These are phyloP conservation scores for Fusarium oxysporum DNA, from an alignment of 2,329 filamentous ascomycete species.

Conservation along the genomic window DNA sequence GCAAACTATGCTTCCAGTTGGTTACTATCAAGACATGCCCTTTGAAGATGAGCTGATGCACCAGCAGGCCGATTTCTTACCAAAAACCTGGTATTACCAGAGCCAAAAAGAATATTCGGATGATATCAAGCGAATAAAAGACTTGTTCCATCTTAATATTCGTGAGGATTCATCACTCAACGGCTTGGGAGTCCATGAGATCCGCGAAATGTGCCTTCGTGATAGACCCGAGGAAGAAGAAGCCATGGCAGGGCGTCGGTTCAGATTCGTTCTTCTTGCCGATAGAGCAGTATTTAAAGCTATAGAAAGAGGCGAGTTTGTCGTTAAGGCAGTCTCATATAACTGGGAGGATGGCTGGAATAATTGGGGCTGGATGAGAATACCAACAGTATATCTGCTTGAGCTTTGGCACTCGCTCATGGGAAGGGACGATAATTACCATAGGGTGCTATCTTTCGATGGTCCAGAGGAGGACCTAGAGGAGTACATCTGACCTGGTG, in stretches of 20 bases:
- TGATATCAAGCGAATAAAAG: background rate
- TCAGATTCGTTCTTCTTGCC: background rate
- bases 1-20: background rate
- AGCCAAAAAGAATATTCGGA: background rate
- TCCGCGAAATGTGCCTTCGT: background rate
- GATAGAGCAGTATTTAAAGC: background rate
- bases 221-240: fast-evolving
- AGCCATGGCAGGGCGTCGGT: background rate
- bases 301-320: background rate
- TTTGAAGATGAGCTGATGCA: background rate
- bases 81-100: fast-evolving
- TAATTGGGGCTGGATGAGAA: constrained; percentile 17
- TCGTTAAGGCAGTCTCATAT: constrained; percentile 3
- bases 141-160: background rate
- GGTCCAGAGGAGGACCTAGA: constrained; percentile 12
- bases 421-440: background rate
- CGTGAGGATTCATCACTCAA: background rate
- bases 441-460: background rate
- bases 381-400: constrained; percentile 13
- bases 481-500: background rate
- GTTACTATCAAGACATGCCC: background rate
- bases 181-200: background rate
- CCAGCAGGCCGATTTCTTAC: background rate
- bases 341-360: background rate
- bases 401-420: constrained; percentile 17